phyloP scores from a whole-genome alignment of 306 rosid species.

The Pachyrhizus erosus region DNA sequence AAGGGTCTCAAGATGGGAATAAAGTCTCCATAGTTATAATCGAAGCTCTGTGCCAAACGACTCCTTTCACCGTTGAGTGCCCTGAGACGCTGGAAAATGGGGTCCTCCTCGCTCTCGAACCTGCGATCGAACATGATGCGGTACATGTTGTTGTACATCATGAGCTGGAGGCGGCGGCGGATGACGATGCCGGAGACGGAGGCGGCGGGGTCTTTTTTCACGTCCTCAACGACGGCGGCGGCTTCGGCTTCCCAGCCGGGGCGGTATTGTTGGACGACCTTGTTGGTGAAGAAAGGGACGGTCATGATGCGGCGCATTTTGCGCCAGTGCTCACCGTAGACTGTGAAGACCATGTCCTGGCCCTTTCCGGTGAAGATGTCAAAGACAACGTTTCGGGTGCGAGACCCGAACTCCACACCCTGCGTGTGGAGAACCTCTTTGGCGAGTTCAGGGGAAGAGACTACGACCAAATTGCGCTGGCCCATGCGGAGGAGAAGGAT shows the following conservation, averaged over 20 bases:
- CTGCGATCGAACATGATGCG: conserved; percentile 84
- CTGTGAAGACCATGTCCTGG: conserved; percentile 94
- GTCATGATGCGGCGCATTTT: conserved; percentile 95
- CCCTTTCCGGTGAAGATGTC: conserved; percentile 92
- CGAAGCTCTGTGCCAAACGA: conserved; percentile 90
- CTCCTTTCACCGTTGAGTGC: conserved; percentile 85
- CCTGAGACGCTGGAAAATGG: conserved; percentile 60
- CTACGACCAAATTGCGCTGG: conserved; percentile 76
- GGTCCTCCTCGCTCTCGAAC: conserved; percentile 80
- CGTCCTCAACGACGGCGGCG: conserved; percentile 73
- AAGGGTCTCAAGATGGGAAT: conserved; percentile 91
- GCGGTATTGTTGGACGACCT: conserved; percentile 91
- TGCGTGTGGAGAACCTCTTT: conserved; percentile 90
- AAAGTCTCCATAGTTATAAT: conserved; percentile 86
- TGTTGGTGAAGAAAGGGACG: conserved; percentile 89
- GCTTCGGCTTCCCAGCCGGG: conserved; percentile 82
- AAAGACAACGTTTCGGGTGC: conserved; percentile 88
- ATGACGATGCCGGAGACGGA: conserved; percentile 64
- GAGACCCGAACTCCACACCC: conserved; percentile 89
- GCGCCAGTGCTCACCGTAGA: conserved; percentile 95
- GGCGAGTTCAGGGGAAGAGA: conserved; percentile 87
- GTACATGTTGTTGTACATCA: conserved; percentile 97
- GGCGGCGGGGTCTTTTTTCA: conserved; percentile 56
- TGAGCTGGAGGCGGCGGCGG: conserved; percentile 66
- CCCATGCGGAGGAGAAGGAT: conserved; percentile 92